Percentiles rank a stretch among this genome's conserved stretches.
phyloP scores from a whole-genome alignment of 345 rosid species.

The Eucalyptus curtisii region DNA sequence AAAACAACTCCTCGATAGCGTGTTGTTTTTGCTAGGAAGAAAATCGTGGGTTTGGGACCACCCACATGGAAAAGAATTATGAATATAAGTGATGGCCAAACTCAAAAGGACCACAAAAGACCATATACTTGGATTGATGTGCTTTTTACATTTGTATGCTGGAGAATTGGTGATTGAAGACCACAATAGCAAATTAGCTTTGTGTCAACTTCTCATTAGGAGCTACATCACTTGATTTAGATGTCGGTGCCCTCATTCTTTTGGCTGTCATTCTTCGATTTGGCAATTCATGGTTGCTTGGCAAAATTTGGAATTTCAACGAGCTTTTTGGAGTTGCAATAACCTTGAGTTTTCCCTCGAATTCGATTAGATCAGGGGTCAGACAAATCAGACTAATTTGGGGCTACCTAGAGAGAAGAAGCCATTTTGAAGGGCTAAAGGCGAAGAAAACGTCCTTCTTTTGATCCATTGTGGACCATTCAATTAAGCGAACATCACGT shows the following conservation, averaged over 20 bases:
- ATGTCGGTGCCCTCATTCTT: not conserved
- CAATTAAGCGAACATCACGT: not conserved
- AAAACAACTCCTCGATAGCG: not conserved
- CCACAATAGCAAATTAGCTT: not conserved
- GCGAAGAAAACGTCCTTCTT: not conserved
- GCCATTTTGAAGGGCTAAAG: not conserved
- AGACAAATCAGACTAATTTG: not conserved
- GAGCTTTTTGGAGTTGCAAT: not conserved
- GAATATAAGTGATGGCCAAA: not conserved
- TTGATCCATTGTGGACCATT: not conserved
- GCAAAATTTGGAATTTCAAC: not conserved
- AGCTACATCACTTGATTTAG: not conserved
- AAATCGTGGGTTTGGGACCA: not conserved
- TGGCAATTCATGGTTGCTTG: not conserved
- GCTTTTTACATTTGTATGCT: not conserved
- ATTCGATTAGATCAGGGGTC: not conserved
- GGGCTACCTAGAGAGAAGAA: not conserved
- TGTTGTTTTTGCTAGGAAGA: not conserved
- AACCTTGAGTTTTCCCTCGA: not conserved
- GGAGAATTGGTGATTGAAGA: not conserved
- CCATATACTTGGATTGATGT: not conserved
- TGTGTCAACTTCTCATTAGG: not conserved
- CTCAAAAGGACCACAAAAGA: not conserved
- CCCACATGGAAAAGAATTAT: not conserved
- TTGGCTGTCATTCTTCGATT: not conserved